Evolutionary conservation across 768 basidiomycete species (phyloP), one percentile per base, ranked within the genome.

Genomic region (Leccinum boreale): DNA sequence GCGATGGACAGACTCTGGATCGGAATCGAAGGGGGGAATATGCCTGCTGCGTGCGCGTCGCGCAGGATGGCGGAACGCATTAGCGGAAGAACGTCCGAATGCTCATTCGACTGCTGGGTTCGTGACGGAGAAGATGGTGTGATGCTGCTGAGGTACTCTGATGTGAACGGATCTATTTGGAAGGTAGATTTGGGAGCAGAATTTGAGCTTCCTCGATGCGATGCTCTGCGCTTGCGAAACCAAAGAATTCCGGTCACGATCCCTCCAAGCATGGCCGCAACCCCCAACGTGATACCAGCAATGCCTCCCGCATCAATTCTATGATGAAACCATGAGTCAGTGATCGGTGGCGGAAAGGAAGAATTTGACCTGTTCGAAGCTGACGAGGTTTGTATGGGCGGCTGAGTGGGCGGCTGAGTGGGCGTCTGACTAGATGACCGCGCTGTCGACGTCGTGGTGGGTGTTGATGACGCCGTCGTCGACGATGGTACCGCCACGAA

Each of bases 361-460:
- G 24, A 15, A 21, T 24, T 51, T 11, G 29, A 69, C 67, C 55
- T 53, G 0, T 54, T 52, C 17, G 62, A 57, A 17, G 24, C 5
- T 5, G 59, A 47, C 11, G 5, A 3, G n/a, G 12, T 56, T 10
- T 12, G 48, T 0, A 26, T 0, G 5, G 55, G 11, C 5, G 56
- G 42, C 15, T 52, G 60, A 9, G 39, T 53, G 23, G 3, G 23
- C 7, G 56, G 15, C 14, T 6, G 68, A 8, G 11, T 58, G 0
- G 59, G 21, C 2, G 54, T 33, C 35, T 51, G 52, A 4, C 53
- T 53, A 5, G 56, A 28, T 8, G 44, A 3, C 35, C 35, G 57
- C n/a, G 94, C 93, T 29, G 98, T 98, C 66, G 96, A 98, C n/a
- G 58, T 49, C 8, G 53, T 5, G 3, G 33, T n/a, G n/a, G n/a